These are phyloP conservation scores for Rachicladosporium sp. DNA, from an alignment of 2,329 filamentous ascomycete genomes.

Conservation along the genomic window DNA sequence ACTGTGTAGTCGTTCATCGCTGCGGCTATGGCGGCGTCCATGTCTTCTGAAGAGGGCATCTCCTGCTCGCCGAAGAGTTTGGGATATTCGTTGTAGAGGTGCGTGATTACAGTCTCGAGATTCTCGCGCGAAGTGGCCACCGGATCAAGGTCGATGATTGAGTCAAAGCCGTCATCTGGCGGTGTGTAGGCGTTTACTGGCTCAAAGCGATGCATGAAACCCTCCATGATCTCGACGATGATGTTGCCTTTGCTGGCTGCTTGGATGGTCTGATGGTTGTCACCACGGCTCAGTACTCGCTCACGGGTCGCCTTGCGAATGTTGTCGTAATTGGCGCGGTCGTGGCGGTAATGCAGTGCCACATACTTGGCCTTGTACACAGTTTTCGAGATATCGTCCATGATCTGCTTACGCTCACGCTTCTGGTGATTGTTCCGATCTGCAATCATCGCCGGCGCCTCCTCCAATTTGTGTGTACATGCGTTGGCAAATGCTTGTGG, in stretches of 20 bases:
- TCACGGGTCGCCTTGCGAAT: slow-evolving; percentile 65
- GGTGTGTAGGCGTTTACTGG: slow-evolving; percentile 50
- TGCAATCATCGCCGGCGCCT: slow-evolving; percentile 64
- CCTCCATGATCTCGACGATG: slow-evolving; percentile 85
- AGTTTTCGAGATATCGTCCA: slow-evolving; percentile 58
- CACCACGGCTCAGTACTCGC: slow-evolving; percentile 71
- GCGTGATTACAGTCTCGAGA: slow-evolving; percentile 62
- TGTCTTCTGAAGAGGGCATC: slow-evolving; percentile 57
- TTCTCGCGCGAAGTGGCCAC: slow-evolving; percentile 68
- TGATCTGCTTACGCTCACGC: slow-evolving; percentile 77
- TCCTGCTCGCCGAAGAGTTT: slow-evolving; percentile 50
- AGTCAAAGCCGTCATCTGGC: slow-evolving; percentile 76
- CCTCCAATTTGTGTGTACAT: slow-evolving; percentile 52
- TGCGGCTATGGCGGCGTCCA: slow-evolving; percentile 66
- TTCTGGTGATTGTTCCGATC: slow-evolving; percentile 90
- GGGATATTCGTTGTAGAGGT: slow-evolving; percentile 66
- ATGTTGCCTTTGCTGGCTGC: slow-evolving; percentile 64
- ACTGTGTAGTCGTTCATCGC: slow-evolving; percentile 70
- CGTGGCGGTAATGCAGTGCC: slow-evolving; percentile 79
- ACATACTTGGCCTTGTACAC: slow-evolving; percentile 59
- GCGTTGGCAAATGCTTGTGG: slow-evolving; percentile 65
- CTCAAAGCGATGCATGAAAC: slow-evolving; percentile 80
- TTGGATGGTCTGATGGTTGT: slow-evolving; percentile 97
- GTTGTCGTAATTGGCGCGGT: slow-evolving; percentile 53
- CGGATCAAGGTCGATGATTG: slow-evolving; percentile 74